These are phyloP conservation scores for Ceratocystis smalleyi DNA, from an alignment of 2,329 filamentous ascomycete genomes.

Conservation along the genomic window DNA sequence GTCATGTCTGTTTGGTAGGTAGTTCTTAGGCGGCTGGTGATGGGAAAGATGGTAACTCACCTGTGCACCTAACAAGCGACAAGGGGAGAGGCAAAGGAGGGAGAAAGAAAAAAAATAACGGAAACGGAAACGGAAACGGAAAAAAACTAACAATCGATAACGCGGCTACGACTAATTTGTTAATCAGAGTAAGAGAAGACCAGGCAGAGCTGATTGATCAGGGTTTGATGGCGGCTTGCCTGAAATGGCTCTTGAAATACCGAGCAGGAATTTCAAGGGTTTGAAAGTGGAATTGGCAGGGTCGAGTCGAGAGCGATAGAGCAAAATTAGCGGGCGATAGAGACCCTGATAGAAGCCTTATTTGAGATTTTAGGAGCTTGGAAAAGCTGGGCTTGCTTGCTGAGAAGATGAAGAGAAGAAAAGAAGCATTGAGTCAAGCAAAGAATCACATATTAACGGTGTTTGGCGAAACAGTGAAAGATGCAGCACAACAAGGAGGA, in stretches of 20 bases:
- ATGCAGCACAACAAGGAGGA: not conserved
- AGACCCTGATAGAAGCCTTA: not conserved
- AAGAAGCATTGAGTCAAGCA: constrained; percentile 10
- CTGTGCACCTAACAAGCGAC: not conserved
- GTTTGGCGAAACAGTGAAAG: not conserved
- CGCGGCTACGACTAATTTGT: not conserved
- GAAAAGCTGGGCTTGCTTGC: constrained; percentile 8
- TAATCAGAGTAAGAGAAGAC: not conserved
- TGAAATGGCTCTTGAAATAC: not conserved
- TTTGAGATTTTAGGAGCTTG: not conserved
- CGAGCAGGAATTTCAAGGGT: constrained; percentile 3
- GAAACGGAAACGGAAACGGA: too few relatives aligned
- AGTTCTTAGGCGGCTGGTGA: not conserved
- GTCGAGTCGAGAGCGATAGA: not conserved
- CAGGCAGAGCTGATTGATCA: not conserved
- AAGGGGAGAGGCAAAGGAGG: not conserved
- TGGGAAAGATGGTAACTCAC: not conserved
- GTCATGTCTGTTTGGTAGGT: too few relatives aligned
- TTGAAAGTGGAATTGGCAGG: not conserved
- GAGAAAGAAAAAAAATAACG: not conserved
- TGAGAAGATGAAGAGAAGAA: constrained; percentile 10
- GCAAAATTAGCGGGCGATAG: constrained; percentile 1
- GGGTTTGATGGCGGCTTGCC: not conserved
- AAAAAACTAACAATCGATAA: not conserved
- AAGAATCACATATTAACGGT: constrained; percentile 17